Evolutionary conservation across 495 filamentous ascomycete genomes (phyloP).

Genomic region (Penicillium salamii): DNA sequence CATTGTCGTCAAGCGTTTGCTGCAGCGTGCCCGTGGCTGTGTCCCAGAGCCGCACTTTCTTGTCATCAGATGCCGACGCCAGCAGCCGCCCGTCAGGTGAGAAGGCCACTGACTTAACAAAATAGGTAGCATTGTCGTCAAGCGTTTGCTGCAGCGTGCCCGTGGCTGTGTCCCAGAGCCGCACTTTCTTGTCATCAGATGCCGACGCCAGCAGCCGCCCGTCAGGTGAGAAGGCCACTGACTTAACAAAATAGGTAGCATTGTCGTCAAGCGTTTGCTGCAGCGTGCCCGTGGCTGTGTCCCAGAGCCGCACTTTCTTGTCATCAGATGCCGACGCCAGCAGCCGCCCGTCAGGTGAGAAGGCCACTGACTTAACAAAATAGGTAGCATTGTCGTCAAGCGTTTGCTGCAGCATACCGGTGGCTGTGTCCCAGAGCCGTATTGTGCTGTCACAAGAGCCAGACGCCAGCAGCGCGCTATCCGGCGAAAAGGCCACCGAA

Average conservation of each 20-base stretch:
- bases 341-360: conserved; percentile 6
- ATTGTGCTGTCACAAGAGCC: conserved; percentile 17
- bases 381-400: conserved; percentile 1
- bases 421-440: conserved; percentile 26
- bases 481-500: conserved; percentile 9
- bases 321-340: conserved; percentile 21
- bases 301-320: conserved; percentile 27
- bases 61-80: conserved; percentile 19
- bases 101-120: conserved; percentile 6
- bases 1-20: conserved; percentile 10
- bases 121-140: too few relatives aligned
- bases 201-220: conserved; percentile 15
- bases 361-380: conserved; percentile 3
- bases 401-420: conserved; percentile 8
- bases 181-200: conserved; percentile 17
- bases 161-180: conserved; percentile 26
- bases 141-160: conserved; percentile 12
- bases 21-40: not conserved
- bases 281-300: conserved; percentile 8
- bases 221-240: conserved; percentile 10
- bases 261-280: conserved; percentile 11
- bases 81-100: conserved; percentile 9
- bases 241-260: not conserved
- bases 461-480: conserved; percentile 15
- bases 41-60: conserved; percentile 31